phyloP scores from a whole-genome alignment of 345 rosid species.

The Pseudoturritis turrita region DNA sequence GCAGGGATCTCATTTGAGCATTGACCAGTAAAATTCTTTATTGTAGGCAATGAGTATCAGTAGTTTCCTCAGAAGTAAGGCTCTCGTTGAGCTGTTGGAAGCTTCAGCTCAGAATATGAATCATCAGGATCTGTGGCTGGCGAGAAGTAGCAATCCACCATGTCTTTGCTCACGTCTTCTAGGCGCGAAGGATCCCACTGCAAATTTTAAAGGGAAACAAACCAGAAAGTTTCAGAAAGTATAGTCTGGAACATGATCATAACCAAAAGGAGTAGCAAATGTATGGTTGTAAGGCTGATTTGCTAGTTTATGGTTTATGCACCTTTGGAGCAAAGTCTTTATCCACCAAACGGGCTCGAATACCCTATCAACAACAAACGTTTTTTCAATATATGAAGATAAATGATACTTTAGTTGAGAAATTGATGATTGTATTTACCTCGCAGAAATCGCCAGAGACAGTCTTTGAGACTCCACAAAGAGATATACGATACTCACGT shows the following conservation, averaged over 20 bases:
- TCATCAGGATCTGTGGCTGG: conserved; percentile 40
- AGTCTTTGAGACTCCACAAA: conserved; percentile 46
- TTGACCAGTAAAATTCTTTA: not conserved
- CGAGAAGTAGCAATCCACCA: conserved; percentile 73
- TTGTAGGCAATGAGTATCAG: not conserved
- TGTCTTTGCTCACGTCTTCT: conserved; percentile 65
- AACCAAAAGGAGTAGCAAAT: not conserved
- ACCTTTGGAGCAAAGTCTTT: conserved; percentile 96
- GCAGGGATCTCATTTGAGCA: conserved; percentile 3
- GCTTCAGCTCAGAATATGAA: conserved; percentile 64
- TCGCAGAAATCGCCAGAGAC: conserved; percentile 77
- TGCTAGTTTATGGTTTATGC: conserved; percentile 13
- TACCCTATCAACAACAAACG: conserved; percentile 46
- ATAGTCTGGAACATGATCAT: not conserved
- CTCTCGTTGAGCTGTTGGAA: conserved; percentile 82
- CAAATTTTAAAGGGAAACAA: conserved; percentile 24
- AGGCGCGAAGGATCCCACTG: conserved; percentile 87
- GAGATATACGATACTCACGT: conserved; percentile 70
- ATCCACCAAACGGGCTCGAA: conserved; percentile 72
- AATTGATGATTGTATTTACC: conserved; percentile 38
- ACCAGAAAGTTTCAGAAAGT: not conserved
- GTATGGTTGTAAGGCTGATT: not conserved
- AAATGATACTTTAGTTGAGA: not conserved
- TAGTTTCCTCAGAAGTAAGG: conserved; percentile 31
- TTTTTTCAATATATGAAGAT: not conserved